Percentiles rank a stretch among this genome's conserved stretches.
Conservation (phyloP, 257 asterid species). For the Solanum commersonii region DNA sequence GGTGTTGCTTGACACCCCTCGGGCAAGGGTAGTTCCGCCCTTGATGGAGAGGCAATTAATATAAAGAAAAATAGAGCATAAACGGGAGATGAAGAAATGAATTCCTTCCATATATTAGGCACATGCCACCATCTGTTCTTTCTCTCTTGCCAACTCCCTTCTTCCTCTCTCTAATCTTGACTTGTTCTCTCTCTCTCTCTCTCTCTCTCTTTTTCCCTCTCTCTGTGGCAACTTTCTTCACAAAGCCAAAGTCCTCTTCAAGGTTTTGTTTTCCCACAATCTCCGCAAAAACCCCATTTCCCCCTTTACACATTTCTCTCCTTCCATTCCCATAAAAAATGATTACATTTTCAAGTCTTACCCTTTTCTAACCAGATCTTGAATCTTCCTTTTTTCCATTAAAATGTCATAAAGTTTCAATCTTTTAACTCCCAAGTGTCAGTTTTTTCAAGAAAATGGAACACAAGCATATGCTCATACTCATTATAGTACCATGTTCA, state of each 20-base stretch:
- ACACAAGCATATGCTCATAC: conserved; percentile 29
- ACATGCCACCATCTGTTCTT: conserved; percentile 7
- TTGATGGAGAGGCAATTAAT: neutral
- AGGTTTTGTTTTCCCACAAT: neutral
- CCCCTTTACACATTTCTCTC: conserved; percentile 1
- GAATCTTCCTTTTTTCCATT: conserved; percentile 5
- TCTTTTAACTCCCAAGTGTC: conserved; percentile 15
- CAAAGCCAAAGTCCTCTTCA: neutral
- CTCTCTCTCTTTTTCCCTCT: neutral
- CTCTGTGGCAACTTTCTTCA: neutral
- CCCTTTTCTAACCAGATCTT: conserved; percentile 42
- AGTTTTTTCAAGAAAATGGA: conserved; percentile 34
- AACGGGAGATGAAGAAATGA: conserved; percentile 4
- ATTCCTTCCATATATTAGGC: conserved; percentile 4
- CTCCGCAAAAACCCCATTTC: conserved; percentile 3
- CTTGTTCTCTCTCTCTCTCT: neutral
- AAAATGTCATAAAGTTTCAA: conserved; percentile 19
- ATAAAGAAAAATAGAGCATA: neutral
- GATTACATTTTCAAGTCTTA: conserved; percentile 6
- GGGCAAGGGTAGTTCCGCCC: too few relatives aligned
- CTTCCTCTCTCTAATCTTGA: neutral
- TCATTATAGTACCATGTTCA: conserved; percentile 33
- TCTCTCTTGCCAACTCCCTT: conserved; percentile 11
- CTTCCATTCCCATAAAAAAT: neutral
- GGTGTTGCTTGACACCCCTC: too few relatives aligned